Base-by-base conservation (phyloP, 2,329 filamentous ascomycete genomes). In the Coniella vitis region DNA sequence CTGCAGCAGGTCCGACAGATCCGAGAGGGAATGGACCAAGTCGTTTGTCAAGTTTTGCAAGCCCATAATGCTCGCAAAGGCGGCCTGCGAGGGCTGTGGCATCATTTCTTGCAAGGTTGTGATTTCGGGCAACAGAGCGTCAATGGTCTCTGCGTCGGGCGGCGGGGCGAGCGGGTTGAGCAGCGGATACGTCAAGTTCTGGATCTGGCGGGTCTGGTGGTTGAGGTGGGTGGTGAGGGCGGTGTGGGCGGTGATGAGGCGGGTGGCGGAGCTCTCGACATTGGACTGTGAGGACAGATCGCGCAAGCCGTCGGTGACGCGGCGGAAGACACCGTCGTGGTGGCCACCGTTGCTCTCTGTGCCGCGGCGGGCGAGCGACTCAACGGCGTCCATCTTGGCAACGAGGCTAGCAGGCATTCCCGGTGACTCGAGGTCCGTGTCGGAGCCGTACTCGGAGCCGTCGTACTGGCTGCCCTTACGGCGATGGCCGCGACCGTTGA, bases 1-100 rank as follows among this genome's bases (percentile, higher is more conserved):
- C 66, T 97, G 91, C 31, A 98, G 74, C 3, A 88, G 90, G 64
- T 98, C 93, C 7, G 87, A 89, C 4, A 98, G 74, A 56, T 89
- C 86, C 58, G 88, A 89, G 40, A 98, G 78, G 7, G 88, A 87
- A 59, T 88, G 79, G 8, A 91, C 79, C 22, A 91, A 71, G 54
- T 90, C 86, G 21, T 79, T 72, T 0, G 86, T 90, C 55, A 87
- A 74, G 7, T 78, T 74, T 61, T 88, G 83, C 45, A 91, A 74
- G 19, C 79, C 76, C 50, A 81, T 75, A 39, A 90, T 69, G 9
- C 86, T 87, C 57, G 76, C 74, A 57, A 86, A 76, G 1, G 81
- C 80, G 13, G 76, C 61, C 54, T 84, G 77, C 36, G 77, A 75
- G 4, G 79, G 78, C 13, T 76, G 75, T 4, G 87, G 85, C 69